Base-by-base conservation (phyloP, 73 alveolate genomes). In the Effrenium voratum region DNA sequence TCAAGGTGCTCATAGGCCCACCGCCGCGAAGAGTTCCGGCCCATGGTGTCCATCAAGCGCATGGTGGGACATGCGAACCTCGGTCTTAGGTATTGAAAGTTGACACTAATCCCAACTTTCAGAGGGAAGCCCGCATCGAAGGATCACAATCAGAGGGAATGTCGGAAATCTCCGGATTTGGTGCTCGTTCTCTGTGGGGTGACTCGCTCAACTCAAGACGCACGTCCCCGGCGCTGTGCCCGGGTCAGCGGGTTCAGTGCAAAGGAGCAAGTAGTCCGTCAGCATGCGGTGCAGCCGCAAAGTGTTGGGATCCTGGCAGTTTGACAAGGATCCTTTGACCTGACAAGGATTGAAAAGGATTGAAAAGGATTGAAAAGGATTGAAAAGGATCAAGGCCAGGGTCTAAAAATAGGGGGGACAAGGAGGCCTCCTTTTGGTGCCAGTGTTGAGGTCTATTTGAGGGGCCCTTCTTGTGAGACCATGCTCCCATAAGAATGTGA, bases 261-360 rank as follows among this genome's bases (percentile, higher is more conserved):
- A 82, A 1, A 43, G 86, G 30, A 47, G 36, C 96, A 88, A 28
- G 63, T 63, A 63, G 52, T 88, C 96, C 15, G 96, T 88, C 55
- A 88, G 52, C 72, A 88, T 88, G 72, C 96, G 96, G 46, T 88
- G 96, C 75, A 88, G 10, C 41, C 96, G 96, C 66, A 88, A 12
- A 59, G 66, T 88, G 52, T 88, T 52, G 47, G 85, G 80, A 40
- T 85, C 79, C 66, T 57, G 72, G 10, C 30, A 22, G 80, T 34
- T 68, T 2, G 44, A 34, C 44, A 68, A 52, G 26, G 63, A 8
- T 8, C 26, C 8, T 52, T 52, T 19, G 19, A 8, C 63, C 26
- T 8, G 19, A 52, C 63, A 52, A 8, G 26, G 19, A 12, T 19
- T 12, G 63, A 52, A 12, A 52, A 8, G 26, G 19, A 12, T 8